phyloP scores from a whole-genome alignment of 1,139 yeast genomes.

The Pichia sp. region DNA sequence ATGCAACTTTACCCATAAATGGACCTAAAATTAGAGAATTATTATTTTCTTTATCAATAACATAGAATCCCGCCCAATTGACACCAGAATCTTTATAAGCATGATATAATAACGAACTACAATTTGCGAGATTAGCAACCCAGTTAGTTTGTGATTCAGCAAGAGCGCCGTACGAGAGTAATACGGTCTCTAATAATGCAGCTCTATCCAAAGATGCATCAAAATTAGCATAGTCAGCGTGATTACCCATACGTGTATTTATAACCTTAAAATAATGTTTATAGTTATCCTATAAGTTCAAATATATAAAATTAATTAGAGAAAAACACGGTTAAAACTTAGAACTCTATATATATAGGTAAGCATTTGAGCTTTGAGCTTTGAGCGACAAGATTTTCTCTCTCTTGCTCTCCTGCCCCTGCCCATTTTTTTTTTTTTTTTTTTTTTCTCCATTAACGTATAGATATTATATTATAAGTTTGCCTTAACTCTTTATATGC shows the following conservation, averaged over 20 bases:
- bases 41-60: constrained; percentile 35
- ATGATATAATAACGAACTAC: constrained; percentile 82
- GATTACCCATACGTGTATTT: constrained; percentile 31
- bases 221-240: constrained; percentile 64
- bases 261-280: too few species aligned
- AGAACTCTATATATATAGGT: too few species aligned
- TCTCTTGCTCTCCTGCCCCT: too few species aligned
- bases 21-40: constrained; percentile 73
- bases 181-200: constrained; percentile 54
- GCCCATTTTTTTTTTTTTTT: too few species aligned
- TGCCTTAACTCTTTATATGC: too few species aligned
- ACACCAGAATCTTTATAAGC: constrained; percentile 59
- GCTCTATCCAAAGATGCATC: constrained; percentile 34
- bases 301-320: too few species aligned
- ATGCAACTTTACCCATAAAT: constrained; percentile 95
- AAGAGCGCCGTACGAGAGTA: constrained; percentile 62
- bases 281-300: not conserved
- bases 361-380: too few species aligned
- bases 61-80: constrained; percentile 94
- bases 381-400: too few species aligned
- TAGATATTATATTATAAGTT: too few species aligned
- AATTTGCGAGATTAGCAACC: constrained; percentile 85
- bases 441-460: too few species aligned
- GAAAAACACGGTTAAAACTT: too few species aligned
- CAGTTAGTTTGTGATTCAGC: constrained; percentile 61